A percentile compares a stretch with the other conserved stretches of the same genome.
Conservation (phyloP, 257 asterid genomes). For the Striga asiatica region DNA sequence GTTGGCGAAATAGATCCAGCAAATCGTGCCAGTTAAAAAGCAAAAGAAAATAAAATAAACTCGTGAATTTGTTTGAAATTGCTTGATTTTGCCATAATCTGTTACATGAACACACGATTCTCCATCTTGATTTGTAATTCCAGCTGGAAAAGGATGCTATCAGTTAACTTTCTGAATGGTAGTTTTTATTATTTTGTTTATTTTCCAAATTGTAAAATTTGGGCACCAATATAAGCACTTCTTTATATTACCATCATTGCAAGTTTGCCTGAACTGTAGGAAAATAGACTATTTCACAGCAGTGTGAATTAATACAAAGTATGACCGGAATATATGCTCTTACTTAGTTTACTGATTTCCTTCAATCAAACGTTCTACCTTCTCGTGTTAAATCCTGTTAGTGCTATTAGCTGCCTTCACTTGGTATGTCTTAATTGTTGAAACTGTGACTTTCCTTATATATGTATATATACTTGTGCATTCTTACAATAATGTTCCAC, state of each 20-base stretch:
- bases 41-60: neutral
- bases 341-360: neutral
- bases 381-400: neutral
- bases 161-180: neutral
- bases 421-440: neutral
- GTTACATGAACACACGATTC: neutral
- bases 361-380: neutral
- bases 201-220: neutral
- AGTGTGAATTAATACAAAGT: neutral
- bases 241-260: neutral
- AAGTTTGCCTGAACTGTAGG: neutral
- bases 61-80: neutral
- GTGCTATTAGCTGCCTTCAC: neutral
- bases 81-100: neutral
- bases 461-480: too few relatives aligned
- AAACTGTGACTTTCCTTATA: neutral
- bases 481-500: too few relatives aligned
- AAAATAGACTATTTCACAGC: neutral
- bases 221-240: neutral
- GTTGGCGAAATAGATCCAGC: neutral
- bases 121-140: neutral
- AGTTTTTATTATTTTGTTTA: neutral
- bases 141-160: neutral
- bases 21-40: neutral
- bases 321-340: neutral